phyloP scores from a whole-genome alignment of 768 basidiomycete genomes.

The Tricholoma sp. region DNA sequence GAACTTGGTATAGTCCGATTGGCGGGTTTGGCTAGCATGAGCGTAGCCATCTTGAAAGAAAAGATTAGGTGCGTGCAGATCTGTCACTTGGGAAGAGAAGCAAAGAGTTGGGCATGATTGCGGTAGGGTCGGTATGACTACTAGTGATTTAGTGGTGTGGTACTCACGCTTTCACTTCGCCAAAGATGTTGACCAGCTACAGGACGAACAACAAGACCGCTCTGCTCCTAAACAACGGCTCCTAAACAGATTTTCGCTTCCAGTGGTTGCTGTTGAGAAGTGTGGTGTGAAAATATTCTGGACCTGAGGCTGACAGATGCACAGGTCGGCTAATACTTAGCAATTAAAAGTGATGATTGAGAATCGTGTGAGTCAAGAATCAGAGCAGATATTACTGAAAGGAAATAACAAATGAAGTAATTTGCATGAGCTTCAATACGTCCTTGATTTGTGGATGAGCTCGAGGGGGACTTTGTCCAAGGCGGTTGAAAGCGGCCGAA shows the following conservation, averaged over 20 bases:
- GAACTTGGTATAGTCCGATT: conserved; percentile 17
- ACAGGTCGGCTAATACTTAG: not conserved
- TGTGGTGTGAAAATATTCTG: not conserved
- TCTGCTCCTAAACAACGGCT: not conserved
- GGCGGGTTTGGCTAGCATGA: conserved; percentile 29
- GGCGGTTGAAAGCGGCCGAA: not conserved
- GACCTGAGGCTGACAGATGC: not conserved
- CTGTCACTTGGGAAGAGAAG: not conserved
- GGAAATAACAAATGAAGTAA: not conserved
- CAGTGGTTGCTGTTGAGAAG: not conserved
- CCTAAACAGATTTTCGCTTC: not conserved
- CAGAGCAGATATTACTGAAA: not conserved
- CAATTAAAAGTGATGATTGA: not conserved
- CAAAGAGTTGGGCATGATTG: not conserved
- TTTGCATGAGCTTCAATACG: not conserved
- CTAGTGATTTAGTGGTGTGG: not conserved
- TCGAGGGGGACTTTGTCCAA: not conserved
- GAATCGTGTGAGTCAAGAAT: not conserved
- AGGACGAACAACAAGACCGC: not conserved
- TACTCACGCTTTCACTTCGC: not conserved
- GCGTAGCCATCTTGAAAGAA: conserved; percentile 31
- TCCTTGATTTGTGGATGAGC: not conserved
- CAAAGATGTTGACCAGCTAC: not conserved
- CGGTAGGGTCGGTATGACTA: not conserved
- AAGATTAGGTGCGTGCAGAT: not conserved